phyloP scores from a whole-genome alignment of 2,329 filamentous ascomycete species.

The Talaromyces sp. region DNA sequence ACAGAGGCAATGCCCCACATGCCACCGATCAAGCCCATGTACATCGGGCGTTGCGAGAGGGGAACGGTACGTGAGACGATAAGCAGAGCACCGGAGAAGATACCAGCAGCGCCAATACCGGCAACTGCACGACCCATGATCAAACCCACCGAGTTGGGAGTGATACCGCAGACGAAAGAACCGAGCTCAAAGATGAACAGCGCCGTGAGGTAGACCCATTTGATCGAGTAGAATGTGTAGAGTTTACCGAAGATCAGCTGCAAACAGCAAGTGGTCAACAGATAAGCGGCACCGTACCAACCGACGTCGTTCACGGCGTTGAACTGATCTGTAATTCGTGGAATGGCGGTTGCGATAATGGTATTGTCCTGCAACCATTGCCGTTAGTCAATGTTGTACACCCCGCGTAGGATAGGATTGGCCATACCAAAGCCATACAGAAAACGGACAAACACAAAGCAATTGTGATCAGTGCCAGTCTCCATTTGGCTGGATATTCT shows the following conservation, averaged over 20 bases:
- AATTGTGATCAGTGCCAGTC: slow-evolving; percentile 34
- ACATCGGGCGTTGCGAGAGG: slow-evolving; percentile 39
- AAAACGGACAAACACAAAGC: slow-evolving; percentile 39
- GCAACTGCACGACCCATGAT: slow-evolving; percentile 44
- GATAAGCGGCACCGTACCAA: slow-evolving; percentile 43
- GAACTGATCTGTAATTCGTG: slow-evolving; percentile 48
- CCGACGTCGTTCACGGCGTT: slow-evolving; percentile 35
- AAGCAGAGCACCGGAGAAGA: slow-evolving; percentile 40
- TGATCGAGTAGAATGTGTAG: slow-evolving; percentile 44
- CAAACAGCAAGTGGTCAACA: slow-evolving; percentile 43
- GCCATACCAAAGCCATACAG: slow-evolving; percentile 36
- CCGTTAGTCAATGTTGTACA: not conserved
- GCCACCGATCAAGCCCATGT: slow-evolving; percentile 39
- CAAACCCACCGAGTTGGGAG: slow-evolving; percentile 37
- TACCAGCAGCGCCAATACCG: slow-evolving; percentile 38
- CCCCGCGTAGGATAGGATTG: too few relatives aligned
- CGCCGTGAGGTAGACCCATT: slow-evolving; percentile 41
- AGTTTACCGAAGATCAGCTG: slow-evolving; percentile 44
- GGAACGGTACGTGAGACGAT: slow-evolving; percentile 42
- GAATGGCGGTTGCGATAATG: slow-evolving; percentile 48
- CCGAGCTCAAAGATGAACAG: slow-evolving; percentile 44
- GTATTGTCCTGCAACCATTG: slow-evolving; percentile 36
- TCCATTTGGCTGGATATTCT: slow-evolving; percentile 33
- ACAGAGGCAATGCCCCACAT: slow-evolving; percentile 45
- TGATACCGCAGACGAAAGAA: slow-evolving; percentile 38